Evolutionary conservation across 768 basidiomycete species (phyloP), one percentile per base, ranked within the genome.

Genomic region (Cubamyces sp.): DNA sequence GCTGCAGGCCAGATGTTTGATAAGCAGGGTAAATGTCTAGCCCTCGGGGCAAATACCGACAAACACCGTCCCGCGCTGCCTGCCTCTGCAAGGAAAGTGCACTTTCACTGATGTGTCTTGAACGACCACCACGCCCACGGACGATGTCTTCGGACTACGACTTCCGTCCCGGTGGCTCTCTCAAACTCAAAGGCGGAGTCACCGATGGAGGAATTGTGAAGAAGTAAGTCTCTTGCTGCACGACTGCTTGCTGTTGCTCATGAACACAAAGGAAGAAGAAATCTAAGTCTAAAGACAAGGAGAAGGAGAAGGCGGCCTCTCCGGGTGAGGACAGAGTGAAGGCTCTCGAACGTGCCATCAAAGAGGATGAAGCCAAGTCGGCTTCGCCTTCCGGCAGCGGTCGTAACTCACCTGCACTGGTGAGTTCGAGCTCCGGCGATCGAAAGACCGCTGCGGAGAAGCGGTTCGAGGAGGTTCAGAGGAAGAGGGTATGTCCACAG

Each of bases 391-490:
- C 84, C 23, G 84, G 83, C 37, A 88, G 87, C 63, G 79, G 82
- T 43, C 79, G 83, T 39, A 82, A 79, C 61, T 87, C 90, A 49
- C 87, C 91, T 57, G 83, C 84, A 16, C 69, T 81, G n/a, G 73
- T 77, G 18, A 76, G 77, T 43, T 78, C 76, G 62, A 69, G 64
- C 42, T 78, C 78, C 42, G 58, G 72, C 39, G 83, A 84, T 23
- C 80, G 78, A 62, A 93, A 92, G 77, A 95, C 93, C 0, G 91
- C 93, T 26, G 94, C 94, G 0, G 92, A 96, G 80, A 84, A 81
- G 69, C 83, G 91, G 49, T 96, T 96, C 62, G 93, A 95, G 74
- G 88, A 93, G 77, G 84, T 83, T n/a, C 94, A 94, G 78, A 84
- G 84, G 70, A 82, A 83, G 68, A 78, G 93, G 74, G 94, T 96